Percentiles rank a stretch among this genome's conserved stretches.
phyloP scores from a whole-genome alignment of 2,329 filamentous ascomycete genomes.

The Pseudomassariella vexata region DNA sequence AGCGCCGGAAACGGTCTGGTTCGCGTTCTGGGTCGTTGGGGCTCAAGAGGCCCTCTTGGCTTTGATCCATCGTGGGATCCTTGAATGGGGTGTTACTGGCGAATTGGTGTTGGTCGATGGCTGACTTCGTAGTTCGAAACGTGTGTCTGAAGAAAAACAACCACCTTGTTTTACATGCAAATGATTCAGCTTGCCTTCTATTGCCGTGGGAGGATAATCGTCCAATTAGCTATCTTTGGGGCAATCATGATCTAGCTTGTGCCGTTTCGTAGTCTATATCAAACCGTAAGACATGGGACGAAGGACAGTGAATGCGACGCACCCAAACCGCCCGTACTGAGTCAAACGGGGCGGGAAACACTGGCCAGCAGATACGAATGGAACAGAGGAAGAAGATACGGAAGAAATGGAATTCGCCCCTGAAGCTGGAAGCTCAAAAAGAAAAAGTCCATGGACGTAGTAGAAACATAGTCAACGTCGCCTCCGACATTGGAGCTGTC shows the following conservation, averaged over 20 bases:
- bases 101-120: background rate
- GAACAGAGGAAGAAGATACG: background rate
- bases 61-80: constrained; percentile 13
- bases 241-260: no score
- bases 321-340: background rate
- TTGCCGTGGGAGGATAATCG: no score
- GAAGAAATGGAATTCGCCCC: constrained; percentile 5
- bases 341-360: background rate
- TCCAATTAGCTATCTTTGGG: no score
- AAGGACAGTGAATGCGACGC: background rate
- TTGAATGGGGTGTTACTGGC: background rate
- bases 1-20: constrained; percentile 21
- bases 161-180: background rate
- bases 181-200: no score
- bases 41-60: constrained; percentile 20
- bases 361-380: background rate
- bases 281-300: background rate
- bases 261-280: background rate
- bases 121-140: background rate
- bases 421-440: background rate
- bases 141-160: background rate
- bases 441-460: background rate
- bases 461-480: constrained; percentile 6
- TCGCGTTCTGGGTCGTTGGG: constrained; percentile 15
- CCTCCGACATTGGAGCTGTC: constrained; percentile 10